A percentile compares a stretch with the other conserved stretches of the same genome.
Conservation (phyloP, 805 yeast species). For the Candida parachauliodes region DNA sequence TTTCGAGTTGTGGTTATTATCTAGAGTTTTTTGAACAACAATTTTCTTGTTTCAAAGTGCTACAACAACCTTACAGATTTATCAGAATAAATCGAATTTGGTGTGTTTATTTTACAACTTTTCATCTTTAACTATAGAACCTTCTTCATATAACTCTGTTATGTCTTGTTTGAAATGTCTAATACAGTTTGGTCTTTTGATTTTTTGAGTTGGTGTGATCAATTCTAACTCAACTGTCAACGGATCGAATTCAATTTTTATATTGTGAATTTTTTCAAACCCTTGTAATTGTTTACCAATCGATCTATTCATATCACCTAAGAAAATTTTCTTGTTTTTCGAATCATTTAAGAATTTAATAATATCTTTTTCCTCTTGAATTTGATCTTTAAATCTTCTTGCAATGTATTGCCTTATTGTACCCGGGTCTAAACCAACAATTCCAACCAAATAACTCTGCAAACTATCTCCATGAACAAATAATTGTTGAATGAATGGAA, state of each 20-base stretch:
- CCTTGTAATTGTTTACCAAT: constrained; percentile 25
- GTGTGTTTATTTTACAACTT: constrained; percentile 24
- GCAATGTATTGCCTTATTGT: constrained; percentile 15
- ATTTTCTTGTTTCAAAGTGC: no score
- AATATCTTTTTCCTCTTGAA: constrained; percentile 14
- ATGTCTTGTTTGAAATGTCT: constrained; percentile 25
- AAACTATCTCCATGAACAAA: constrained; percentile 33
- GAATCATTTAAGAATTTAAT: constrained; percentile 20
- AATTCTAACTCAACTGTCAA: constrained; percentile 35
- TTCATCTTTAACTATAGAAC: constrained; percentile 21
- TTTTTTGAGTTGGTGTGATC: constrained; percentile 41
- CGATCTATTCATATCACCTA: constrained; percentile 21
- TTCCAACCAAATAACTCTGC: constrained; percentile 25
- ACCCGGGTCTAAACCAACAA: constrained; percentile 24
- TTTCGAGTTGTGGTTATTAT: no score
- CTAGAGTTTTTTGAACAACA: no score
- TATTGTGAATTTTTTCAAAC: constrained; percentile 37
- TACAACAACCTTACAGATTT: no score
- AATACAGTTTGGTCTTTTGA: constrained; percentile 37
- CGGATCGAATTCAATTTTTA: constrained; percentile 35
- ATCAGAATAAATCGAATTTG: no score
- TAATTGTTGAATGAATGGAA: constrained; percentile 26
- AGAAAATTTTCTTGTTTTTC: constrained; percentile 19
- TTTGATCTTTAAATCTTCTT: constrained; percentile 13
- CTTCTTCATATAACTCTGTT: constrained; percentile 33